phyloP scores from a whole-genome alignment of 2,329 filamentous ascomycete genomes.

The Cercospora sp. region DNA sequence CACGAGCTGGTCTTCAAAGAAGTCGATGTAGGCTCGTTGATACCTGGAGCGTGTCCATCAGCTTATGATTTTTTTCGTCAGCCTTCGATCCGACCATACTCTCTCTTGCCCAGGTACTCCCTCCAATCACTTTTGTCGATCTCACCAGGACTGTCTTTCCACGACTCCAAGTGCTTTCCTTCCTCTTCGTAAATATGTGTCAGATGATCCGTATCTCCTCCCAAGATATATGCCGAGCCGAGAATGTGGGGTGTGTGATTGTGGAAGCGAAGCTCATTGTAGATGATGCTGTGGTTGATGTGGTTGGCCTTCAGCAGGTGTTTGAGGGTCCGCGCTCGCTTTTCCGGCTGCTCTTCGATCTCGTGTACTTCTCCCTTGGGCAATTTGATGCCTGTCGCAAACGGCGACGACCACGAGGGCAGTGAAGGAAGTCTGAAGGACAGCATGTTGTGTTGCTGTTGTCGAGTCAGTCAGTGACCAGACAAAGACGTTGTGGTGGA shows the following conservation, averaged over 20 bases:
- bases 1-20: constrained; percentile 89
- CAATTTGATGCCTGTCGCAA: constrained; percentile 49
- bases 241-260: constrained; percentile 85
- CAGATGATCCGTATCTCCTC: constrained; percentile 71
- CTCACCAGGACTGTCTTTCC: constrained; percentile 82
- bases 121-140: constrained; percentile 82
- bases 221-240: constrained; percentile 81
- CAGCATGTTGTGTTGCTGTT: constrained; percentile 1
- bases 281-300: constrained; percentile 81
- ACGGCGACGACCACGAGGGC: constrained; percentile 29
- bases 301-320: constrained; percentile 91
- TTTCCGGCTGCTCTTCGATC: constrained; percentile 78
- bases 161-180: constrained; percentile 70
- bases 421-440: constrained; percentile 33
- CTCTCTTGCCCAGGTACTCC: constrained; percentile 74
- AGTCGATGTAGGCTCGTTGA: constrained; percentile 89
- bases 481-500: neutral
- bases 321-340: constrained; percentile 78
- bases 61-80: neutral
- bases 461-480: neutral
- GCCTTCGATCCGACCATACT: constrained; percentile 47
- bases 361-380: constrained; percentile 72
- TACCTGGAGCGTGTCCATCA: constrained; percentile 53
- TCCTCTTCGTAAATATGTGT: constrained; percentile 80
- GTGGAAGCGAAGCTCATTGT: constrained; percentile 71